Percentiles rank a stretch among this genome's conserved stretches.
These are phyloP conservation scores for Gentiana straminea DNA, from an alignment of 257 asterid genomes.

Conservation along the genomic window DNA sequence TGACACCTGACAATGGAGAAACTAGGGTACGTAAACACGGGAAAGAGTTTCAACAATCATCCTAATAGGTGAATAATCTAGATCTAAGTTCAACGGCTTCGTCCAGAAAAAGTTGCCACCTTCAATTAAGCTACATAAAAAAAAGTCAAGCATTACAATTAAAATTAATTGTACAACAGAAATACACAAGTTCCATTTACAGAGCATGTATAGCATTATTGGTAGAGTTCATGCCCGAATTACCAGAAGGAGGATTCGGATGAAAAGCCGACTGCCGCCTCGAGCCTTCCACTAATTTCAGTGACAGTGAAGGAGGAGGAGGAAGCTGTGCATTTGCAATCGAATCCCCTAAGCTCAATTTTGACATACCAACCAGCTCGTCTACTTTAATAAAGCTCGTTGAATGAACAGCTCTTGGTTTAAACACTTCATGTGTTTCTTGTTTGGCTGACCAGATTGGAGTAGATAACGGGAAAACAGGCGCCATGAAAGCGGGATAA, in stretches of 20 bases:
- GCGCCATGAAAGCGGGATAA: conserved; percentile 76
- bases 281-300: conserved; percentile 69
- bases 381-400: conserved; percentile 80
- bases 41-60: too few relatives aligned
- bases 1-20: too few relatives aligned
- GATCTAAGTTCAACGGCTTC: too few relatives aligned
- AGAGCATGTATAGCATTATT: conserved; percentile 75
- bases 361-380: conserved; percentile 85
- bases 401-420: conserved; percentile 88
- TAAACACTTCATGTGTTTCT: conserved; percentile 77
- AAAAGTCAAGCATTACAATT: conserved; percentile 18
- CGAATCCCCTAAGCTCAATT: conserved; percentile 78
- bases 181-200: conserved; percentile 13
- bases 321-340: conserved; percentile 43
- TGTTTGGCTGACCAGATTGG: conserved; percentile 70
- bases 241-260: conserved; percentile 56
- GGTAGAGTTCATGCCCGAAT: conserved; percentile 54
- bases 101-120: conserved; percentile 11
- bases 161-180: conserved; percentile 19
- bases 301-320: conserved; percentile 45
- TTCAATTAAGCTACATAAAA: conserved; percentile 15
- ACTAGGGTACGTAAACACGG: too few relatives aligned
- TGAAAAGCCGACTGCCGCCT: conserved; percentile 92
- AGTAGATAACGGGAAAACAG: conserved; percentile 54
- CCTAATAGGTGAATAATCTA: too few relatives aligned